phyloP scores from a whole-genome alignment of 1,284 basidiomycete genomes.

The Trametes pubescens region DNA sequence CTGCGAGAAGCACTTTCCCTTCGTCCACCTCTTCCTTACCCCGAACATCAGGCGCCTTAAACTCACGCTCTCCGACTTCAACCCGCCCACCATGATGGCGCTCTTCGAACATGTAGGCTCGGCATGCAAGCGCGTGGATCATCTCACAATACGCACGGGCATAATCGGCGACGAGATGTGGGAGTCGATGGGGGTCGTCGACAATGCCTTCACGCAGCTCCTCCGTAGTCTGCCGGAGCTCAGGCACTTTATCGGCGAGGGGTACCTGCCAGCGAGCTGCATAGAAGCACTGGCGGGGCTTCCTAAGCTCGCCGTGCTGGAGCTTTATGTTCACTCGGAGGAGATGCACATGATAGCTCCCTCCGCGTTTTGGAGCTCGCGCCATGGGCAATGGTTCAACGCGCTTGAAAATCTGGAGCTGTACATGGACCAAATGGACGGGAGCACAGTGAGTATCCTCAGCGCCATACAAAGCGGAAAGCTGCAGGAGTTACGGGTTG shows the following conservation, averaged over 20 bases:
- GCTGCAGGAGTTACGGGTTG: neutral
- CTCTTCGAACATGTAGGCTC: neutral
- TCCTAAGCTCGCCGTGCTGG: neutral
- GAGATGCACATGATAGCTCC: neutral
- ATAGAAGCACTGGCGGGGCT: neutral
- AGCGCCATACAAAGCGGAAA: neutral
- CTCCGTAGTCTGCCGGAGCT: neutral
- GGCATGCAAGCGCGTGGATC: neutral
- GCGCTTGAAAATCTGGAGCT: neutral
- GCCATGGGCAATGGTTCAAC: neutral
- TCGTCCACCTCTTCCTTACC: constrained; percentile 6
- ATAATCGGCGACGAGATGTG: neutral
- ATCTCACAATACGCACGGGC: neutral
- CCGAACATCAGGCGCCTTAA: neutral
- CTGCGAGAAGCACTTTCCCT: neutral
- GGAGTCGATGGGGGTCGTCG: neutral
- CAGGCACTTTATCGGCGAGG: neutral
- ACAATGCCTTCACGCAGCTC: neutral
- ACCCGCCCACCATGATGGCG: neutral
- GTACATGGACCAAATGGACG: neutral
- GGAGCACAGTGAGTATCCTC: neutral
- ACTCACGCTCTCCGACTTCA: neutral
- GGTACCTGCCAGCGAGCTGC: neutral
- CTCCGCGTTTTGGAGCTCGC: neutral
- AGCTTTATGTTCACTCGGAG: neutral